Percentiles rank a stretch among this genome's conserved stretches.
Evolutionary conservation across 371 early-diverging fungal genomes (phyloP).

Genomic region (Lichtheimia ornata): DNA sequence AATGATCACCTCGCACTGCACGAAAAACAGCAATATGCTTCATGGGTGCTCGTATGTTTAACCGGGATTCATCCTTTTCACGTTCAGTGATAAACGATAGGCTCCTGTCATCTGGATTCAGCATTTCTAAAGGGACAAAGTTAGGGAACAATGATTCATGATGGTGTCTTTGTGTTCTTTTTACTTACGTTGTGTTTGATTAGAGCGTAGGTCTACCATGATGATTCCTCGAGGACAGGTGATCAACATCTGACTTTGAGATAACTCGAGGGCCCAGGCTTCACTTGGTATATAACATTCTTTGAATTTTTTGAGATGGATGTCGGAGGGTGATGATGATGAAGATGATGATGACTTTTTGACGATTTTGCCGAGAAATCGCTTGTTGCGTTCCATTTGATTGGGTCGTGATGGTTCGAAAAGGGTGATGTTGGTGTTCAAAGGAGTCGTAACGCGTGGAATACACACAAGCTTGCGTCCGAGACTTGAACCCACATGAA

Average conservation of each 20-base stretch:
- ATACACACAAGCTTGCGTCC: constrained; percentile 40
- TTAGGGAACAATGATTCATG: background rate
- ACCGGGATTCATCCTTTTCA: constrained; percentile 34
- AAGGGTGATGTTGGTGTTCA: constrained; percentile 33
- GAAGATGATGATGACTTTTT: constrained; percentile 6
- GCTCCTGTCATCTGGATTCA: constrained; percentile 39
- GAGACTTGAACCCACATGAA: constrained; percentile 39
- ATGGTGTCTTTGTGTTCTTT: background rate
- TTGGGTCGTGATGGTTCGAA: constrained; percentile 27
- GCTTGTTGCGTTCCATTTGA: constrained; percentile 17
- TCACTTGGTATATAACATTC: constrained; percentile 46
- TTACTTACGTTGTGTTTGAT: constrained; percentile 46
- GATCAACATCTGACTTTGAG: constrained; percentile 39
- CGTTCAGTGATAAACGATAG: constrained; percentile 44
- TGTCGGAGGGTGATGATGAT: constrained; percentile 8
- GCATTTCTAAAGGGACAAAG: constrained; percentile 24
- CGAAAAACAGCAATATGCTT: constrained; percentile 42
- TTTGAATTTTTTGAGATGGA: constrained; percentile 36
- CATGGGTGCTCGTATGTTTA: constrained; percentile 29
- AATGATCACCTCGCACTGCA: constrained; percentile 37
- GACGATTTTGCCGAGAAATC: constrained; percentile 12
- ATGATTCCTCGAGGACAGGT: constrained; percentile 47
- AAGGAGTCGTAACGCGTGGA: constrained; percentile 31
- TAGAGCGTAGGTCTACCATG: constrained; percentile 45
- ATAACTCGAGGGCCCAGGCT: constrained; percentile 43